These are phyloP conservation scores for Biscutella laevigata DNA, from an alignment of 441 rosid genomes.

Conservation along the genomic window DNA sequence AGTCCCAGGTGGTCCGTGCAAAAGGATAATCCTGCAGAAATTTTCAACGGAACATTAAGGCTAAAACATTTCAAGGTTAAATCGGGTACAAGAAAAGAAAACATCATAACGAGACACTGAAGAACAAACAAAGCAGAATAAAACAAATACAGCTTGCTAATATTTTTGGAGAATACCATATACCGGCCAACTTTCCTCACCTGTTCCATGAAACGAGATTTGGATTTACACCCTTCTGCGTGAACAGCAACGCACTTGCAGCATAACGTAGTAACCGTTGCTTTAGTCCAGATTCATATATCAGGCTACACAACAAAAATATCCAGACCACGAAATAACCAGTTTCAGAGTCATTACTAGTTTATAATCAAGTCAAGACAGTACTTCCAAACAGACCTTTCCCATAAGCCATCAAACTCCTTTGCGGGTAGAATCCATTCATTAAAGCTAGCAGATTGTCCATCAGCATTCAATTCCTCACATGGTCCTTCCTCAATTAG, in stretches of 20 bases:
- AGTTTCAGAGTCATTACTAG: background rate
- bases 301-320: slow-evolving; percentile 53
- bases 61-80: background rate
- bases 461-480: slow-evolving; percentile 71
- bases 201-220: slow-evolving; percentile 94
- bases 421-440: slow-evolving; percentile 98
- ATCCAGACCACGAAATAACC: background rate
- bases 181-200: slow-evolving; percentile 30
- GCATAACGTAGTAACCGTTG: slow-evolving; percentile 82
- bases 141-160: slow-evolving; percentile 1
- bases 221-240: slow-evolving; percentile 84
- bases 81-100: background rate
- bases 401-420: slow-evolving; percentile 99
- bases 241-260: slow-evolving; percentile 83
- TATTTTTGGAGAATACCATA: background rate
- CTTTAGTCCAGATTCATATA: slow-evolving; percentile 89
- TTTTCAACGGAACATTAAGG: background rate
- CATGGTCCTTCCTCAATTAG: slow-evolving; percentile 94
- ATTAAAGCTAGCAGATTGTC: slow-evolving; percentile 77
- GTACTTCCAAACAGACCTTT: slow-evolving; percentile 48
- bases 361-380: background rate
- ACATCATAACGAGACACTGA: background rate
- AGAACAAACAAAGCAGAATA: background rate
- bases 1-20: slow-evolving; percentile 97
- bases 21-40: slow-evolving; percentile 63